phyloP scores from a whole-genome alignment of 495 filamentous ascomycete species.

The Friedmanniomyces simplex region DNA sequence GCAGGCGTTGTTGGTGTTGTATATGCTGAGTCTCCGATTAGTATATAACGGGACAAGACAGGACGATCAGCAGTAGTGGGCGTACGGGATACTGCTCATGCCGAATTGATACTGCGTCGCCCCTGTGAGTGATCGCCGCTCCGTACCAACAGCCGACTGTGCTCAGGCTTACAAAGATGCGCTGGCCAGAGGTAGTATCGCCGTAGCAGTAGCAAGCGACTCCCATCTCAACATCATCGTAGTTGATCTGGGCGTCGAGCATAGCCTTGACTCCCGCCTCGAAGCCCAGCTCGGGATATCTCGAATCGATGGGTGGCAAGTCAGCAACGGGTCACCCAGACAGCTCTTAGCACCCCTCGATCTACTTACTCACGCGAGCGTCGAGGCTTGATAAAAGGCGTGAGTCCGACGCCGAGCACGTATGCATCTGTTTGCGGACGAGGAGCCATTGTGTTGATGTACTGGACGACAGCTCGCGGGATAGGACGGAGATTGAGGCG shows the following conservation, averaged over 20 bases:
- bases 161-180: conserved; percentile 52
- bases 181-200: conserved; percentile 88
- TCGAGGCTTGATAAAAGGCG: neutral
- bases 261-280: conserved; percentile 94
- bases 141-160: no score
- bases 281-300: conserved; percentile 77
- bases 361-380: neutral
- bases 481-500: neutral
- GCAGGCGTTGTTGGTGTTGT: conserved; percentile 99
- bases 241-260: conserved; percentile 88
- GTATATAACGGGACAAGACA: no score
- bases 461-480: neutral
- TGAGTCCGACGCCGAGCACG: neutral
- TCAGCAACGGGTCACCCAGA: no score
- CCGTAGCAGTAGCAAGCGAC: conserved; percentile 94
- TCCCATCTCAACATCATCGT: conserved; percentile 91
- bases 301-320: no score
- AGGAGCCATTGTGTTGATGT: neutral
- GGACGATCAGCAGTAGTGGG: no score
- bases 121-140: no score
- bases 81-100: conserved; percentile 68
- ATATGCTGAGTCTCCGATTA: conserved; percentile 38
- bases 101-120: conserved; percentile 71
- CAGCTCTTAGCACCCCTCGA: no score
- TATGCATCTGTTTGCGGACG: neutral